Conservation (phyloP, 352 stramenopile species). For the Phytophthora litchii region DNA sequence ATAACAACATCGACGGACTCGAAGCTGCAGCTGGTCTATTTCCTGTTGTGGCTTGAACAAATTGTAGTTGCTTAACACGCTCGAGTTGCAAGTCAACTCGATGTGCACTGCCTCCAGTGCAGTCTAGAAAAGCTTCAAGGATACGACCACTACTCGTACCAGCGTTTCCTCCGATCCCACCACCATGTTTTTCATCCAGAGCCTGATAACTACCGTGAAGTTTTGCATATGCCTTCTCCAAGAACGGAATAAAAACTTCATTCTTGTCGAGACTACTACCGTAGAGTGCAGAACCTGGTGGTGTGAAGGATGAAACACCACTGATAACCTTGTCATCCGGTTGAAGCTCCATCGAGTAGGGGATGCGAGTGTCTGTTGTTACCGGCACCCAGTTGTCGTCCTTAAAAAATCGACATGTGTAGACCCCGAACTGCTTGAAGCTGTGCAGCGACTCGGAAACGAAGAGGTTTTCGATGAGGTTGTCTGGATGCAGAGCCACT, state of each 20-base stretch:
- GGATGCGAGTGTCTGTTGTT: slow-evolving; percentile 88
- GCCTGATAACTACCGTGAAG: slow-evolving; percentile 79
- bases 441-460: slow-evolving; percentile 78
- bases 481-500: slow-evolving; percentile 77
- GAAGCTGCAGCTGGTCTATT: slow-evolving; percentile 22
- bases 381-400: slow-evolving; percentile 89
- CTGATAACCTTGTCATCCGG: slow-evolving; percentile 39
- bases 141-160: slow-evolving; percentile 64
- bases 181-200: slow-evolving; percentile 48
- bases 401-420: slow-evolving; percentile 93
- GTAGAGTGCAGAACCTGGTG: slow-evolving; percentile 67
- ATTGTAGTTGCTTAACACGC: slow-evolving; percentile 35
- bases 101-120: slow-evolving; percentile 84
- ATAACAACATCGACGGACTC: slow-evolving; percentile 48
- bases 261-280: slow-evolving; percentile 76
- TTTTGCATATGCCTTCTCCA: slow-evolving; percentile 93
- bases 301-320: slow-evolving; percentile 19
- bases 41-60: slow-evolving; percentile 27
- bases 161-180: slow-evolving; percentile 36
- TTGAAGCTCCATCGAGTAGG: slow-evolving; percentile 59
- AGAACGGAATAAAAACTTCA: slow-evolving; percentile 85
- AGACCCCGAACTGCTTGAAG: slow-evolving; percentile 88
- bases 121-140: slow-evolving; percentile 87
- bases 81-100: slow-evolving; percentile 75
- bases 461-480: slow-evolving; percentile 92